phyloP scores from a whole-genome alignment of 75 land plant genomes.

The Picea glauca region DNA sequence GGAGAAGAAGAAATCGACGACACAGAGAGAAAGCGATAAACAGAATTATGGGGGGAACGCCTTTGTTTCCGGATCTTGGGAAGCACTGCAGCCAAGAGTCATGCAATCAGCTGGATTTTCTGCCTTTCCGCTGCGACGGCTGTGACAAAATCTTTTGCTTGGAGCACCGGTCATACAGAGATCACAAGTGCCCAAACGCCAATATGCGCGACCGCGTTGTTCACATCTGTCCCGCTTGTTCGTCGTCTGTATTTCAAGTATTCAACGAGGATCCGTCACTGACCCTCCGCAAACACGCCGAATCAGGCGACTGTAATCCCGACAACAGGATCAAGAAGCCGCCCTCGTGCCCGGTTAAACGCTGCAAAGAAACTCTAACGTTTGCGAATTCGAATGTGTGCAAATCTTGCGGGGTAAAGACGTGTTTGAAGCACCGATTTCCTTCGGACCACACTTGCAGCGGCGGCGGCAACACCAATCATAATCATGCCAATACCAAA shows the following conservation, averaged over 20 bases:
- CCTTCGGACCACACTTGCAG: slow-evolving; percentile 73
- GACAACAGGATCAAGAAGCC: slow-evolving; percentile 51
- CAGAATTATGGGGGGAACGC: slow-evolving; percentile 47
- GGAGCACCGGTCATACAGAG: slow-evolving; percentile 64
- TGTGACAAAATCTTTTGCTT: slow-evolving; percentile 73
- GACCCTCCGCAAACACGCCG: slow-evolving; percentile 38
- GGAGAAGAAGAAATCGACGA: too few species aligned
- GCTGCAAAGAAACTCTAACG: slow-evolving; percentile 75
- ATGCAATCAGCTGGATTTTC: slow-evolving; percentile 81
- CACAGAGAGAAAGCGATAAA: too few species aligned
- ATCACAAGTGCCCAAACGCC: slow-evolving; percentile 64
- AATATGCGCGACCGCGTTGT: slow-evolving; percentile 52
- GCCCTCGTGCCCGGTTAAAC: slow-evolving; percentile 62
- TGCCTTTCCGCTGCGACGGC: slow-evolving; percentile 77
- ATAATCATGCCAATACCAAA: neutral
- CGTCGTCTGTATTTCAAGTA: slow-evolving; percentile 43
- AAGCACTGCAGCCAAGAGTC: slow-evolving; percentile 57
- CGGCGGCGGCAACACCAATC: neutral
- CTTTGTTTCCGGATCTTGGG: slow-evolving; percentile 80
- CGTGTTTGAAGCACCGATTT: slow-evolving; percentile 78
- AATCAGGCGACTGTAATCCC: slow-evolving; percentile 60
- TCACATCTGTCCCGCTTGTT: slow-evolving; percentile 60
- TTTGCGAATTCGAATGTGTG: slow-evolving; percentile 63
- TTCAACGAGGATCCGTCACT: slow-evolving; percentile 30
- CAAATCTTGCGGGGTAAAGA: slow-evolving; percentile 54